A percentile compares a stretch with the other conserved stretches of the same genome.
Evolutionary conservation across 345 rosid genomes (phyloP).

Genomic region (Toxicodendron radicans): DNA sequence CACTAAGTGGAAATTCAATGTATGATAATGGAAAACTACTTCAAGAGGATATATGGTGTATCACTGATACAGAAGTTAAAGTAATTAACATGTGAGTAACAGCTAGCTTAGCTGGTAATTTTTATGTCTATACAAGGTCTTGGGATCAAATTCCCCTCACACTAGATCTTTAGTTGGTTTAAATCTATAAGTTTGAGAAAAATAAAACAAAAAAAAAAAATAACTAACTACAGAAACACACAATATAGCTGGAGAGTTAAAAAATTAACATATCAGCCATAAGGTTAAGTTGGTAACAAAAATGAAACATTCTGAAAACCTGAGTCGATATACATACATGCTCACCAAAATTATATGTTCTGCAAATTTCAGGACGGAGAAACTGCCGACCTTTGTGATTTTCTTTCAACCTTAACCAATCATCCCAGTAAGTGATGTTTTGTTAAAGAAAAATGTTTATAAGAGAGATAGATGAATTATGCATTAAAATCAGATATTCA

Average conservation of each 20-base stretch:
- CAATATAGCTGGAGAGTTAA: neutral
- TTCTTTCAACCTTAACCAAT: conserved; percentile 92
- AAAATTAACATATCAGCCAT: neutral
- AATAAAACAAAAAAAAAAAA: neutral
- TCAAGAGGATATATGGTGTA: neutral
- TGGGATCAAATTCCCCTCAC: too few relatives aligned
- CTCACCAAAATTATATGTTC: conserved; percentile 98
- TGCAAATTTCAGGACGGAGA: conserved; percentile 94
- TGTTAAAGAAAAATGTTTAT: conserved; percentile 55
- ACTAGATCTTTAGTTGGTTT: too few relatives aligned
- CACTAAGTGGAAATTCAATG: neutral
- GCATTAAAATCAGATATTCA: conserved; percentile 16
- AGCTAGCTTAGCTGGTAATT: too few relatives aligned
- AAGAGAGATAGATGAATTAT: conserved; percentile 4
- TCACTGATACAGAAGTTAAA: neutral
- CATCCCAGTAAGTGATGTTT: conserved; percentile 94
- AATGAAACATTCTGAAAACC: conserved; percentile 8
- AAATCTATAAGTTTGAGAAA: too few relatives aligned
- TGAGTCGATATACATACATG: conserved; percentile 55
- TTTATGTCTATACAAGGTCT: too few relatives aligned
- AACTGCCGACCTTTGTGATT: conserved; percentile 93
- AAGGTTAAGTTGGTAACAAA: conserved; percentile 2
- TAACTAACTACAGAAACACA: neutral
- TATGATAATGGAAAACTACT: neutral
- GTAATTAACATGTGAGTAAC: too few relatives aligned